These are phyloP conservation scores for Aureobasidium mangrovei DNA, from an alignment of 2,329 filamentous ascomycete species.

Conservation along the genomic window DNA sequence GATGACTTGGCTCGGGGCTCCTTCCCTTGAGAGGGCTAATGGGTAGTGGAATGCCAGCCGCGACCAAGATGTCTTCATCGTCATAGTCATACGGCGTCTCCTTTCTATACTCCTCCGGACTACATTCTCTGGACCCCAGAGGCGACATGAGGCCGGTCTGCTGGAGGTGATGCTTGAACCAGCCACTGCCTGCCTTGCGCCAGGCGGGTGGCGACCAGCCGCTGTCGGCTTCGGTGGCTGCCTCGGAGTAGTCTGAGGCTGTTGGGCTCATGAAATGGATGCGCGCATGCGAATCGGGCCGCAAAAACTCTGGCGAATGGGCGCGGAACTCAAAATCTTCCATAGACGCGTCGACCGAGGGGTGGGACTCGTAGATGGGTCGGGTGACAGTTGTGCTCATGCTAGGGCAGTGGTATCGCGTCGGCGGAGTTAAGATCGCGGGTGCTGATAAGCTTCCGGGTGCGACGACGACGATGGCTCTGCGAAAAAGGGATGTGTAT, in stretches of 20 bases:
- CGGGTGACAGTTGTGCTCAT: slow-evolving; percentile 15
- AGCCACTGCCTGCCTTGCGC: slow-evolving; percentile 50
- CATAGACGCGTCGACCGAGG: slow-evolving; percentile 51
- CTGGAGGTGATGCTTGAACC: slow-evolving; percentile 40
- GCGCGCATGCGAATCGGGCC: slow-evolving; percentile 53
- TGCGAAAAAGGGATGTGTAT: neutral
- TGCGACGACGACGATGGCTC: neutral
- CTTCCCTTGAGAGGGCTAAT: slow-evolving; percentile 40
- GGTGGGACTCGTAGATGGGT: slow-evolving; percentile 47
- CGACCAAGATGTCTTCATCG: slow-evolving; percentile 35
- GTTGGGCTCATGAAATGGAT: slow-evolving; percentile 16
- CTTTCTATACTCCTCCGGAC: slow-evolving; percentile 47
- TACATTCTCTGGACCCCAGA: slow-evolving; percentile 35
- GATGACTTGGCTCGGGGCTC: slow-evolving; percentile 23
- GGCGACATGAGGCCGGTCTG: slow-evolving; percentile 23
- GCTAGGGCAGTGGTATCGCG: slow-evolving; percentile 14
- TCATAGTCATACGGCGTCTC: slow-evolving; percentile 38
- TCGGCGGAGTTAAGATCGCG: slow-evolving; percentile 10
- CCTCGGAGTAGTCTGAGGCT: slow-evolving; percentile 38
- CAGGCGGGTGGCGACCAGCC: slow-evolving; percentile 61
- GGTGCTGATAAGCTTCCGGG: slow-evolving; percentile 3
- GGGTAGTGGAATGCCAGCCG: slow-evolving; percentile 46
- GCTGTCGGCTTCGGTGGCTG: slow-evolving; percentile 37
- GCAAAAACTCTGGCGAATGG: slow-evolving; percentile 47
- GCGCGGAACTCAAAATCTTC: slow-evolving; percentile 53